Conservation (phyloP, 2,329 filamentous ascomycete genomes). For the Diaporthe ampelina region DNA sequence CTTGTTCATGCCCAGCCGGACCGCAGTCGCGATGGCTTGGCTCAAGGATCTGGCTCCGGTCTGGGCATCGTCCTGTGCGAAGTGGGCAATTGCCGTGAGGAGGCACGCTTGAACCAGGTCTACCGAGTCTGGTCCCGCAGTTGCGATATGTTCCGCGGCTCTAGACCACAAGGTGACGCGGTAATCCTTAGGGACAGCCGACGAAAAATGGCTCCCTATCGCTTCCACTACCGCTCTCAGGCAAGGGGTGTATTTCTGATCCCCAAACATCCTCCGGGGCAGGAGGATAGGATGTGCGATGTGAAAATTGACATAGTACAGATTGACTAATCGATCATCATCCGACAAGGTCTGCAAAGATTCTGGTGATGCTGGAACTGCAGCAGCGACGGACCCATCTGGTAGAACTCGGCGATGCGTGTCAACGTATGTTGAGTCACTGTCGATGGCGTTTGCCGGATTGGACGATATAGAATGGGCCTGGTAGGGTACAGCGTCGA, state of each 20-base stretch:
- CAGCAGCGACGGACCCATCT: neutral
- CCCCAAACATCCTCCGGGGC: neutral
- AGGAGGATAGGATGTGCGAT: constrained; percentile 3
- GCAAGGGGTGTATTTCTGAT: neutral
- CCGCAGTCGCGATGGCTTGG: neutral
- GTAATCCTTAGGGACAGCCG: neutral
- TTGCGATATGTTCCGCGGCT: neutral
- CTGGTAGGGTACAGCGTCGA: neutral
- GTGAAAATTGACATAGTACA: constrained; percentile 2
- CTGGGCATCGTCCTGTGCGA: neutral
- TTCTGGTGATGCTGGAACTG: neutral
- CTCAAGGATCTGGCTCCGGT: neutral
- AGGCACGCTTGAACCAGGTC: constrained; percentile 7
- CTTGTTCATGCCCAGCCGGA: neutral
- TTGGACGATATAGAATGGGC: neutral
- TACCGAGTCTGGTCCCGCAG: neutral
- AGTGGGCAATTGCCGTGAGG: constrained; percentile 1
- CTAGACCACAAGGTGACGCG: neutral
- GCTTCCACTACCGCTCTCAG: constrained; percentile 3
- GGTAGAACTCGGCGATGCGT: neutral
- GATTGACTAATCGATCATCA: neutral
- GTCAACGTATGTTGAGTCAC: neutral
- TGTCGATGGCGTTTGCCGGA: neutral
- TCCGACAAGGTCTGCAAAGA: neutral
- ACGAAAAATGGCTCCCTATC: neutral